phyloP scores from a whole-genome alignment of 441 rosid genomes.

The Isatis lusitanica region DNA sequence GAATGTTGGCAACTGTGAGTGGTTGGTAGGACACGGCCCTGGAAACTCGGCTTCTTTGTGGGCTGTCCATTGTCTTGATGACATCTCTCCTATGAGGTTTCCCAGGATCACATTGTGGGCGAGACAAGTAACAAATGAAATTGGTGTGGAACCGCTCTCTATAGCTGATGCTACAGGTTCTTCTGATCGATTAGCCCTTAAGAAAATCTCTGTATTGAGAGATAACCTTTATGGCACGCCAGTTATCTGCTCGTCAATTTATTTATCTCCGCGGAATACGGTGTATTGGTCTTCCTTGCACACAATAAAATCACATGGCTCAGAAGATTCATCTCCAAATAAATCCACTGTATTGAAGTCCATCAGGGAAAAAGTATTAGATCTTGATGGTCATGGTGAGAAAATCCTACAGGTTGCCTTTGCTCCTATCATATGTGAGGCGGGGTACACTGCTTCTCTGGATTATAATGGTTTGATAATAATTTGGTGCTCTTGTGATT shows the following conservation, averaged over 20 bases:
- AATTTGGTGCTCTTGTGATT: constrained; percentile 62
- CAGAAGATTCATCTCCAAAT: constrained; percentile 43
- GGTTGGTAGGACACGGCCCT: constrained; percentile 93
- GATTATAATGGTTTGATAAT: constrained; percentile 80
- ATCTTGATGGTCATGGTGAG: constrained; percentile 69
- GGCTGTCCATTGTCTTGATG: constrained; percentile 95
- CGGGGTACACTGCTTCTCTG: constrained; percentile 69
- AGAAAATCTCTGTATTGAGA: constrained; percentile 62
- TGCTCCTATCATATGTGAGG: constrained; percentile 58
- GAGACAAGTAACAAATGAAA: constrained; percentile 53
- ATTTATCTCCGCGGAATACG: constrained; percentile 53
- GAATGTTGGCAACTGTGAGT: constrained; percentile 66
- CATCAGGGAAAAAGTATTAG: constrained; percentile 43
- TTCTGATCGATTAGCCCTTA: constrained; percentile 46
- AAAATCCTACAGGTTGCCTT: constrained; percentile 66
- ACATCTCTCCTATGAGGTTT: constrained; percentile 72
- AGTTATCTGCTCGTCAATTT: constrained; percentile 59
- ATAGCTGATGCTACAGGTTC: constrained; percentile 39
- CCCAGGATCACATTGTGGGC: constrained; percentile 81
- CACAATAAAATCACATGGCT: constrained; percentile 37
- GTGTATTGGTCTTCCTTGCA: constrained; percentile 59
- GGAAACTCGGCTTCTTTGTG: constrained; percentile 67
- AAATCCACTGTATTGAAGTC: constrained; percentile 37
- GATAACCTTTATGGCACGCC: constrained; percentile 61
- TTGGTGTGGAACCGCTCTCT: constrained; percentile 39